phyloP scores from a whole-genome alignment of 805 yeast genomes.

The Suhomyces sp. region DNA sequence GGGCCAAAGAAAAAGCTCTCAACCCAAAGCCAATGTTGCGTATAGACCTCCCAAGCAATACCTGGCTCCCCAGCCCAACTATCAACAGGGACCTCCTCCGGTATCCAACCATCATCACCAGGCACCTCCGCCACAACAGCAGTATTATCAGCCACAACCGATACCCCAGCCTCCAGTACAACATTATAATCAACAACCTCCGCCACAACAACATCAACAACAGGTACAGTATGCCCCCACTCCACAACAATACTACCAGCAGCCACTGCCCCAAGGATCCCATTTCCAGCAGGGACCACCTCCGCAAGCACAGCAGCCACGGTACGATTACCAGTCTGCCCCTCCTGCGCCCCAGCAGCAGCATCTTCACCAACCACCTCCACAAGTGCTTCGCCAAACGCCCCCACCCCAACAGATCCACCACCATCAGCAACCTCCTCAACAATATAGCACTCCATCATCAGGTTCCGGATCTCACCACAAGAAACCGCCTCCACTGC shows the following conservation, averaged over 20 bases:
- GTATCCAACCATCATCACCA: constrained; percentile 12
- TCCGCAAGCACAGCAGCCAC: constrained; percentile 13
- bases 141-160: constrained; percentile 10
- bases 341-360: constrained; percentile 11
- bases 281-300: constrained; percentile 13
- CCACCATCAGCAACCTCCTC: constrained; percentile 11
- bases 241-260: constrained; percentile 7
- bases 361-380: constrained; percentile 7
- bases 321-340: constrained; percentile 13
- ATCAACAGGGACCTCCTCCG: constrained; percentile 12
- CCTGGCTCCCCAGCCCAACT: constrained; percentile 7
- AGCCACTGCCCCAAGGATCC: not conserved
- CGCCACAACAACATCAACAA: constrained; percentile 16
- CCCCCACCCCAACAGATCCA: constrained; percentile 11
- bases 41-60: constrained; percentile 13
- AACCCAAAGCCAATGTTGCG: constrained; percentile 6
- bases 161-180: constrained; percentile 11
- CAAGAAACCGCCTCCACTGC: constrained; percentile 20
- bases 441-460: constrained; percentile 1
- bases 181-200: constrained; percentile 17
- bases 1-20: constrained; percentile 5
- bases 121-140: constrained; percentile 8
- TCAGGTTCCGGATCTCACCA: constrained; percentile 11
- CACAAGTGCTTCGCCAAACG: constrained; percentile 10
- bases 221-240: constrained; percentile 10